A percentile compares a stretch with the other conserved stretches of the same genome.
Evolutionary conservation across 352 stramenopile species (phyloP).

Genomic region (Globisporangium camurandrum): DNA sequence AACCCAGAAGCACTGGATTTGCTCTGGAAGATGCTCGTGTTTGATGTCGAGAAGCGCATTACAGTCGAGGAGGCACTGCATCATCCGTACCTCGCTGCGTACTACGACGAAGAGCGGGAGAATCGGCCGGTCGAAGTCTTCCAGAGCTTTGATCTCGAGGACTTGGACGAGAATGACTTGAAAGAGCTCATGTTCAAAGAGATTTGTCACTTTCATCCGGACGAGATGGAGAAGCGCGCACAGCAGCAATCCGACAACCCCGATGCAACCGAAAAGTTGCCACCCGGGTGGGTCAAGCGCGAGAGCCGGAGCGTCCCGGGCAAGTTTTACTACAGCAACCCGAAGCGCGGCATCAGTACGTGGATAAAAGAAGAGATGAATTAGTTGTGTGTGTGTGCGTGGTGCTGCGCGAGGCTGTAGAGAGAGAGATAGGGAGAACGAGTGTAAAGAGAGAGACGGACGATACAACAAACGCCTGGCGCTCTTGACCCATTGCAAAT

Average conservation of each 20-base stretch:
- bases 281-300: slow-evolving; percentile 78
- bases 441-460: too few relatives aligned
- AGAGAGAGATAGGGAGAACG: neutral
- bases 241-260: slow-evolving; percentile 66
- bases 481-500: too few relatives aligned
- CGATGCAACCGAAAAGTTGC: slow-evolving; percentile 62
- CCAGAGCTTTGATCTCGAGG: slow-evolving; percentile 81
- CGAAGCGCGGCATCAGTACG: slow-evolving; percentile 84
- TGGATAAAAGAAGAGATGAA: slow-evolving; percentile 86
- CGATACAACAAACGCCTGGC: too few relatives aligned
- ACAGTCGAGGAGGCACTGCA: slow-evolving; percentile 93
- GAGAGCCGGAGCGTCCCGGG: slow-evolving; percentile 78
- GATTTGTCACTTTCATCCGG: slow-evolving; percentile 84
- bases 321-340: slow-evolving; percentile 88
- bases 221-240: slow-evolving; percentile 87
- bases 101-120: slow-evolving; percentile 76
- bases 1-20: slow-evolving; percentile 80
- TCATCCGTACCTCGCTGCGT: slow-evolving; percentile 93
- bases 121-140: slow-evolving; percentile 63
- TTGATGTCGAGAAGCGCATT: slow-evolving; percentile 94
- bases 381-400: too few relatives aligned
- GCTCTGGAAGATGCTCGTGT: slow-evolving; percentile 86
- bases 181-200: slow-evolving; percentile 90
- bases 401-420: too few relatives aligned
- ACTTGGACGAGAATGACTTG: slow-evolving; percentile 72